Percentiles rank a stretch among this genome's conserved stretches.
Conservation (phyloP, 495 filamentous ascomycete genomes). For the Tetracladium marchalianum region DNA sequence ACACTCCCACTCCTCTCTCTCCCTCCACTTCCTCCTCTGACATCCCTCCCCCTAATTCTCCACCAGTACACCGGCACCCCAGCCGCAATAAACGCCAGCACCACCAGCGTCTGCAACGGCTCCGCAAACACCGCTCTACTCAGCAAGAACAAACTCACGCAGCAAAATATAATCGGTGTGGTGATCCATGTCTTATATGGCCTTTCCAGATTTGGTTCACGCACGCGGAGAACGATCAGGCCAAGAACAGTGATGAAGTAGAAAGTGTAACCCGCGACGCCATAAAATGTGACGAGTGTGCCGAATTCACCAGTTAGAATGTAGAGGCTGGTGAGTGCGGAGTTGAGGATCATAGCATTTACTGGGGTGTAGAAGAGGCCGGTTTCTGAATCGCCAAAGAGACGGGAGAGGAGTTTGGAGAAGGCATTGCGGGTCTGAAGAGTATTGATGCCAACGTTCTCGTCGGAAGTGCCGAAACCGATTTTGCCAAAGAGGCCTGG, state of each 20-base stretch:
- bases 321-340: slow-evolving; percentile 59
- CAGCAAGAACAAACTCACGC: slow-evolving; percentile 86
- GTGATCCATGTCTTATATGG: slow-evolving; percentile 94
- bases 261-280: slow-evolving; percentile 91
- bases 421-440: slow-evolving; percentile 50
- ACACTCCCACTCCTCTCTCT: slow-evolving; percentile 15
- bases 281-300: slow-evolving; percentile 91
- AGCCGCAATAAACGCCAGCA: slow-evolving; percentile 70
- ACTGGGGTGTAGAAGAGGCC: slow-evolving; percentile 80
- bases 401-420: slow-evolving; percentile 39
- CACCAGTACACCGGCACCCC: slow-evolving; percentile 86
- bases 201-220: slow-evolving; percentile 76
- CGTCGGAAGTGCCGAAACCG: slow-evolving; percentile 47
- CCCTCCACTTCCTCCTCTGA: slow-evolving; percentile 10
- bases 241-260: slow-evolving; percentile 95
- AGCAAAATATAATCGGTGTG: slow-evolving; percentile 96
- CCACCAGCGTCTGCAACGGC: slow-evolving; percentile 80
- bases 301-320: slow-evolving; percentile 81
- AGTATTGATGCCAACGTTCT: slow-evolving; percentile 26
- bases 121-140: slow-evolving; percentile 79
- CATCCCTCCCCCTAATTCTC: slow-evolving; percentile 51
- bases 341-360: slow-evolving; percentile 78
- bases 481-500: slow-evolving; percentile 75
- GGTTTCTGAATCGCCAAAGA: slow-evolving; percentile 51
- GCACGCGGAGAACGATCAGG: slow-evolving; percentile 80